Percentiles rank a stretch among this genome's conserved stretches.
Conservation (phyloP, 1,139 yeast genomes). For the Hyphopichia burtonii region DNA sequence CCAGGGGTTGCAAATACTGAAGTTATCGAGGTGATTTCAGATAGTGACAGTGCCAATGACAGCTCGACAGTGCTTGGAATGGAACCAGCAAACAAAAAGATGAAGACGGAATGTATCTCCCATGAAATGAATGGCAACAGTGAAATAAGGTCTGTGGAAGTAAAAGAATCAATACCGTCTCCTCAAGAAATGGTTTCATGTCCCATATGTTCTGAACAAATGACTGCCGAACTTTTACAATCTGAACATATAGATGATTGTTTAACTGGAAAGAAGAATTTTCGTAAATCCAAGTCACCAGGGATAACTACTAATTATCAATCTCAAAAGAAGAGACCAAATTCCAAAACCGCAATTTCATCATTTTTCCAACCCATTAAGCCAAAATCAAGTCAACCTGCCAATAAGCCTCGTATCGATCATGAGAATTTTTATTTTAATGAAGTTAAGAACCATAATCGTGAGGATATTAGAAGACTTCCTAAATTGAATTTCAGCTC, state of each 20-base stretch:
- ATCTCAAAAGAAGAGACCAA: conserved; percentile 9
- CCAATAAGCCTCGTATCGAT: conserved; percentile 10
- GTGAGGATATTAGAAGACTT: conserved; percentile 29
- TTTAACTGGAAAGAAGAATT: conserved; percentile 30
- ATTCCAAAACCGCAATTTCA: conserved; percentile 21
- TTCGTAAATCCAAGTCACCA: conserved; percentile 6
- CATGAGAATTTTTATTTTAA: conserved; percentile 34
- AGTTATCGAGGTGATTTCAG: conserved; percentile 3
- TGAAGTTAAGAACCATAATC: conserved; percentile 25
- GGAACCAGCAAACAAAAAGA: conserved; percentile 5
- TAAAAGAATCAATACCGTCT: conserved; percentile 11
- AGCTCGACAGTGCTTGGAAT: not conserved
- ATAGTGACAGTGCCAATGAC: conserved; percentile 1
- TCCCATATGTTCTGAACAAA: conserved; percentile 63
- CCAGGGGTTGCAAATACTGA: not conserved
- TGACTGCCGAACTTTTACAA: conserved; percentile 61
- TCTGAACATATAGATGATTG: conserved; percentile 72
- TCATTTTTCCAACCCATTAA: conserved; percentile 31
- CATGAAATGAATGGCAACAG: too few species aligned
- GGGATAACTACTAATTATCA: conserved; percentile 1
- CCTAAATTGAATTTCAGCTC: conserved; percentile 64
- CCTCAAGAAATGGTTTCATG: conserved; percentile 48
- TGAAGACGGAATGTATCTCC: conserved; percentile 8
- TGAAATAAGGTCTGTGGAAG: not conserved
- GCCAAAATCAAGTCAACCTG: conserved; percentile 2